phyloP scores from a whole-genome alignment of 768 basidiomycete species.

The Mycena floridula region DNA sequence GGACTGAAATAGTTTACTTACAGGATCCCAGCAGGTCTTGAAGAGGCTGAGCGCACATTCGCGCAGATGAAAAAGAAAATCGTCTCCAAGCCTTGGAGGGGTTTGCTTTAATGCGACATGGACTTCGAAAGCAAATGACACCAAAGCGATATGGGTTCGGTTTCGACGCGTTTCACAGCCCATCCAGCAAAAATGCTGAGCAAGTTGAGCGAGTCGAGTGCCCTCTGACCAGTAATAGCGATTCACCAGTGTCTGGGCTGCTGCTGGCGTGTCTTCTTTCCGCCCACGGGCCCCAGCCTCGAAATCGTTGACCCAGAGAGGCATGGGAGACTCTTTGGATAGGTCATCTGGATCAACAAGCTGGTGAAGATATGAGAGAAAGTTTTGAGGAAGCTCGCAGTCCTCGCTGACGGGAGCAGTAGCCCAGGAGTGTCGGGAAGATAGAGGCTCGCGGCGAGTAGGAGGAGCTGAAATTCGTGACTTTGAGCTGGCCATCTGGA shows the following conservation, averaged over 20 bases:
- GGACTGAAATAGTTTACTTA: not conserved
- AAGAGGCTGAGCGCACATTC: not conserved
- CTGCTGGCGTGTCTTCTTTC: too few relatives aligned
- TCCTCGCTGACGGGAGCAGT: too few relatives aligned
- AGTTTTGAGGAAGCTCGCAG: too few relatives aligned
- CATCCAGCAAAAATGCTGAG: not conserved
- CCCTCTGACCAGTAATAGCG: too few relatives aligned
- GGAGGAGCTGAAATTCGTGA: too few relatives aligned
- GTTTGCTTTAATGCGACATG: not conserved
- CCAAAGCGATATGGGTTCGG: not conserved
- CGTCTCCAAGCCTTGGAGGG: not conserved
- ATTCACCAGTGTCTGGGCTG: too few relatives aligned
- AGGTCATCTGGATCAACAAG: too few relatives aligned
- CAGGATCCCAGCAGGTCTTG: not conserved
- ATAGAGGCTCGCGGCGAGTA: too few relatives aligned
- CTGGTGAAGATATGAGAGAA: not conserved
- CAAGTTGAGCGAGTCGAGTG: not conserved
- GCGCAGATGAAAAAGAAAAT: not conserved
- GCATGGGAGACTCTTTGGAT: conserved; percentile 1
- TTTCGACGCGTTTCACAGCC: too few relatives aligned
- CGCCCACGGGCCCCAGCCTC: not conserved
- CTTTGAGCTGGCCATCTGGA: too few relatives aligned
- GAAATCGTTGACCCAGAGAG: not conserved
- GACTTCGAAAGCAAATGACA: not conserved
- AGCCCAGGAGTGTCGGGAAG: too few relatives aligned